phyloP scores from a whole-genome alignment of 1,284 basidiomycete species.

The Pyrrhoderma noxium region DNA sequence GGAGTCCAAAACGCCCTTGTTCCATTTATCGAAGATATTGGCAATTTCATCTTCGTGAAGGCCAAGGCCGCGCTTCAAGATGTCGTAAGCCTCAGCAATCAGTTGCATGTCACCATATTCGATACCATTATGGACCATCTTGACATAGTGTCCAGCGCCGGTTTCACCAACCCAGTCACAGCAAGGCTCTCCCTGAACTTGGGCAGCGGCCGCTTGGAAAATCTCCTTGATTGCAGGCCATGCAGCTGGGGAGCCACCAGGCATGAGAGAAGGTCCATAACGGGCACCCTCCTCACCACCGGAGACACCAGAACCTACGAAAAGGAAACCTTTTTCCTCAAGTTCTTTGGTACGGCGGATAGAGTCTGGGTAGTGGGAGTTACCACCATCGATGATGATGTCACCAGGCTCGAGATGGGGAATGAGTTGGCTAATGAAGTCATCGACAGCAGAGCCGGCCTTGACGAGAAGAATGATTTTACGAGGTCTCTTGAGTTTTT shows the following conservation, averaged over 20 bases:
- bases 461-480: conserved; percentile 98
- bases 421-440: conserved; percentile 66
- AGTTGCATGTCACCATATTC: conserved; percentile 99
- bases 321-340: conserved; percentile 88
- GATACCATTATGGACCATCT: conserved; percentile 99
- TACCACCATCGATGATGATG: conserved; percentile 99
- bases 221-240: conserved; percentile 98
- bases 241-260: conserved; percentile 89
- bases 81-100: conserved; percentile 97
- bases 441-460: conserved; percentile 73
- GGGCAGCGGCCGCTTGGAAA: conserved; percentile 97
- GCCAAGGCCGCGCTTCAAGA: conserved; percentile 94
- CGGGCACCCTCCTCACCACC: conserved; percentile 99
- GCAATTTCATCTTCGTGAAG: conserved; percentile 82
- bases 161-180: conserved; percentile 99
- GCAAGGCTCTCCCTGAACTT: conserved; percentile 94
- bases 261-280: conserved; percentile 98
- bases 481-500: conserved; percentile 78
- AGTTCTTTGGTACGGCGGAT: conserved; percentile 93
- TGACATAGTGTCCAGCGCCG: conserved; percentile 93
- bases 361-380: conserved; percentile 98
- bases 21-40: conserved; percentile 88
- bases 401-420: conserved; percentile 71
- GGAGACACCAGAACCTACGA: conserved; percentile 98
- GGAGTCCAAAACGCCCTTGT: conserved; percentile 98